Base-by-base conservation (phyloP, 2,329 filamentous ascomycete species). In the Grosmannia clavigera region DNA sequence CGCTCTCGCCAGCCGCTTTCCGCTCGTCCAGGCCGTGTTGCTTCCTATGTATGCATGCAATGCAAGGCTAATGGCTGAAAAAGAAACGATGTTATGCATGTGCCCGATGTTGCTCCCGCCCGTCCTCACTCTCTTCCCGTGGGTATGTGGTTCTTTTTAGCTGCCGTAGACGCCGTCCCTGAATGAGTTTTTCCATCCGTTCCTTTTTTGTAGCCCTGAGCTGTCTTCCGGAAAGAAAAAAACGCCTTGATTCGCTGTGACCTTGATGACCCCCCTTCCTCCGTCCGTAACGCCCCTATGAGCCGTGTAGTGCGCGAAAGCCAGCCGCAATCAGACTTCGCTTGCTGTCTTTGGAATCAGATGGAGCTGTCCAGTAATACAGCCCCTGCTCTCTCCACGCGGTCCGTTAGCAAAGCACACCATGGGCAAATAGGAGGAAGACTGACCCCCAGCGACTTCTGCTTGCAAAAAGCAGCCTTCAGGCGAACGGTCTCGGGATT, bases 311-410 rank as follows among this genome's bases (percentile, higher is more conserved):
- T 10, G 80, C 76, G 61, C 78, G 77, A 68, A 84, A 85, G 5
- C 82, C 82, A 22, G 82, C 74, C 55, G 79, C 76, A 61, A 85
- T 74, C 59, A 85, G 70, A 67, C 81, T 85, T 58, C 82, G 75
- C 58, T 79, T 77, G 62, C 75, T 78, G 58, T 82, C 78, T 65
- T 73, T 76, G 33, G 81, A 79, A 73, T 94, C 89, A 3, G 81
- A 83, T 16, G 86, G 85, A n/a, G 84, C 87, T 58, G 86, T 84
- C 86, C 87, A 92, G 71, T 92, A 94, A 70, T 91, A 92, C 10
- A 94, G 72, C 0, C 89, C 89, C 81, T 84, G 33, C 52, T 40
- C 22, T 38, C 19, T 29, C 50, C 50, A 52, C 27, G 27, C 22
- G 9, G 16, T 50, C 46, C 16, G 56, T 51, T 29, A 51, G 56